Conservation (phyloP, 805 yeast genomes). For the Saturnispora mendoncae region DNA sequence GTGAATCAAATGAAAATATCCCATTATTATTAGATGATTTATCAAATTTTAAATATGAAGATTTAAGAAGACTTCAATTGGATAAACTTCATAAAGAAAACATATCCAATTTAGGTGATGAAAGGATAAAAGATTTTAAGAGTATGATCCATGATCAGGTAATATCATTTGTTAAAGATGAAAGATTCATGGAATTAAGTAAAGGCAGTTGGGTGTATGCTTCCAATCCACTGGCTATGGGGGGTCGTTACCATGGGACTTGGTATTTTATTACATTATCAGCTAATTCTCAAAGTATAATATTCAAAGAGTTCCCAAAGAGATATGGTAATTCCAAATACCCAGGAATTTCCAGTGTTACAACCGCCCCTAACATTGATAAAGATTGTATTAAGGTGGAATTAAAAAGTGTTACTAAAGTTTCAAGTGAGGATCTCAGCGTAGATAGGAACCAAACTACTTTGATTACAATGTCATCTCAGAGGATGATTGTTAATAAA, state of each 20-base stretch:
- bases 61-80: constrained; percentile 49
- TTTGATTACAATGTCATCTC: constrained; percentile 47
- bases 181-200: constrained; percentile 59
- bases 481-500: constrained; percentile 29
- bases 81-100: constrained; percentile 31
- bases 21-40: constrained; percentile 11
- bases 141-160: constrained; percentile 46
- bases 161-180: constrained; percentile 63
- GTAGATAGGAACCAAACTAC: constrained; percentile 29
- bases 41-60: constrained; percentile 31
- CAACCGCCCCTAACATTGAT: constrained; percentile 45
- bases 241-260: constrained; percentile 10
- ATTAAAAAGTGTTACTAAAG: constrained; percentile 40
- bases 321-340: constrained; percentile 29
- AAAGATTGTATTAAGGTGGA: constrained; percentile 46
- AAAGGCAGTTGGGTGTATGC: constrained; percentile 77
- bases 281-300: constrained; percentile 53
- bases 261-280: constrained; percentile 51
- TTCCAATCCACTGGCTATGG: constrained; percentile 37
- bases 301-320: constrained; percentile 49
- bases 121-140: constrained; percentile 39
- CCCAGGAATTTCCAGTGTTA: constrained; percentile 6
- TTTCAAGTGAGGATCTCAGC: constrained; percentile 39
- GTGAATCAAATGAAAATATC: constrained; percentile 5
- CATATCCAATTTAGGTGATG: constrained; percentile 35